Evolutionary conservation across 345 rosid species (phyloP), one percentile per base, ranked within the genome.

Genomic region (Sisymbrium irio): DNA sequence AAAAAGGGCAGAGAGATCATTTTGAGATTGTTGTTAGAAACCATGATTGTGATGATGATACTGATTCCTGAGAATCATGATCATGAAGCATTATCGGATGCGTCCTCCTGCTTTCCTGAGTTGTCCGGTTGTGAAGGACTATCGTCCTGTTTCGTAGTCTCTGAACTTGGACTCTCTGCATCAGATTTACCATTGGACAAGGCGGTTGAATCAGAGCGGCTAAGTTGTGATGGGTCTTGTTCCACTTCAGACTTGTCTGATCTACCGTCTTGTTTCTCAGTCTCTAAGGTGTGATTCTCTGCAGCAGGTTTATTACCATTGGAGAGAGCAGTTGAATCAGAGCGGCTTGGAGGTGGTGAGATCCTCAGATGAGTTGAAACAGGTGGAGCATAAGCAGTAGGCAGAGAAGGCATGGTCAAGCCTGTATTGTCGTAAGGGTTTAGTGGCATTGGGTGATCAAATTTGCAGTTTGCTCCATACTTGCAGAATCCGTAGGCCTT

Each of bases 381-480:
- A 47, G 90, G 71, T 6, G 87, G 42, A 76, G 83, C 83, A 57
- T 78, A 33, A 30, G 82, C 45, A 41, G 46, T 19, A 63, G 84
- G 77, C 9, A 76, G 64, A 7, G 86, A 71, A 47, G 80, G 80
- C 77, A 80, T n/a, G 82, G 82, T 79, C 77, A 77, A 53, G 42
- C 79, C 41, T 46, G 81, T 83, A 77, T 74, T 55, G 50, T 33
- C 62, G 53, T 58, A 80, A 22, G 90, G 69, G 70, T 84, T 86
- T 62, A 79, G 76, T 69, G 81, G 47, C 77, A 77, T 78, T 22
- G 90, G 84, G 73, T 90, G 97, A 78, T 90, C 97, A 44, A 78
- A 88, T 84, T 78, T 84, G 83, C 96, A 90, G 60, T 69, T 84
- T 65, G 87, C 86, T 18, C 96, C 96, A 36, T 58, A 86, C 79